Conservation (phyloP, 495 filamentous ascomycete genomes). For the Aspergillus asperescens region DNA sequence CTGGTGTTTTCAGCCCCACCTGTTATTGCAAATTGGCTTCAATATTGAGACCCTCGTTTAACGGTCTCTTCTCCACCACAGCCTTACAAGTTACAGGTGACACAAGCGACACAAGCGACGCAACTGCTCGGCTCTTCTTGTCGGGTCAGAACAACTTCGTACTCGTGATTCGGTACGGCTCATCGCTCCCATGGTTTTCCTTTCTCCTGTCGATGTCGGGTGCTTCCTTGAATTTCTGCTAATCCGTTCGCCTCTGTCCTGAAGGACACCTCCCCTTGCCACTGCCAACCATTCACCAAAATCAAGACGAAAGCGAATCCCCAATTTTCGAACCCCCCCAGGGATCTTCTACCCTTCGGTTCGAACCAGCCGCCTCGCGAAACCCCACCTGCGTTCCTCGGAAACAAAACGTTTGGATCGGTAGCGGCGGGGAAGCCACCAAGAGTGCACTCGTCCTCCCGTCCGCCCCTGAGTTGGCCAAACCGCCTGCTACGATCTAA, state of each 20-base stretch:
- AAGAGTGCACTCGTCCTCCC: slow-evolving; percentile 2
- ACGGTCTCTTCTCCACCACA: neutral
- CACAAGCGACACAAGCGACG: neutral
- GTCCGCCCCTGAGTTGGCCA: slow-evolving; percentile 13
- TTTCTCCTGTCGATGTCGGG: neutral
- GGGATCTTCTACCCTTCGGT: neutral
- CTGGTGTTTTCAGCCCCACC: slow-evolving; percentile 6
- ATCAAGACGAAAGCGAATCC: neutral
- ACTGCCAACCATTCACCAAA: neutral
- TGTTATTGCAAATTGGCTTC: slow-evolving; percentile 3
- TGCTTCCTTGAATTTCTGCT: slow-evolving; percentile 1
- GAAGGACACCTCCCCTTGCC: neutral
- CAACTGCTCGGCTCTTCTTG: neutral
- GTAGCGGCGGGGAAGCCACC: slow-evolving; percentile 10
- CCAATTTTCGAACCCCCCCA: neutral
- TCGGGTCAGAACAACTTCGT: neutral
- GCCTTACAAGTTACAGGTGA: too few relatives aligned
- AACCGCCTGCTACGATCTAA: slow-evolving; percentile 9
- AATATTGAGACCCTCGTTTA: neutral
- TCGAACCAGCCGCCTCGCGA: neutral
- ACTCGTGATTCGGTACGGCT: neutral
- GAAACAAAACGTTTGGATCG: neutral
- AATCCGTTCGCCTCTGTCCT: neutral
- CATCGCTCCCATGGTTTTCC: neutral
- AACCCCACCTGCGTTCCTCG: neutral